Conservation (phyloP, 2,329 filamentous ascomycete species). For the Torrubiellomyces zombiae region DNA sequence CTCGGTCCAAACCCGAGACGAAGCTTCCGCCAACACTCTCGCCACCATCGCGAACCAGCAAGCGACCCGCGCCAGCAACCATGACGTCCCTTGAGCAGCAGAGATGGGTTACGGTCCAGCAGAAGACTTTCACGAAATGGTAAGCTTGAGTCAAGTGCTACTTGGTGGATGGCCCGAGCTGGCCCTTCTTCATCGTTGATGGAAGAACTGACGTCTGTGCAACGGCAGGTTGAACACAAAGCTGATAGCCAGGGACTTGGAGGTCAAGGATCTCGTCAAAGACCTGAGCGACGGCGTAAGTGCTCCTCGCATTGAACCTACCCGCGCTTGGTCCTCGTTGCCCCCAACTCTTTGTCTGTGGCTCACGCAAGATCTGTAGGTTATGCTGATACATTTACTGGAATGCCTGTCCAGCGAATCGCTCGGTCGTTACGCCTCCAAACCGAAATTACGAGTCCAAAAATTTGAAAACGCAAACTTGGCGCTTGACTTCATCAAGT, state of each 20-base stretch:
- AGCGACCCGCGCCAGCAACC: constrained; percentile 34
- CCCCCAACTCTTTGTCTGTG: too few relatives aligned
- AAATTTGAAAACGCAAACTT: constrained; percentile 97
- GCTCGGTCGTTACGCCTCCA: constrained; percentile 88
- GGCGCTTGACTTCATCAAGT: constrained; percentile 83
- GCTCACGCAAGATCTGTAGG: constrained; percentile 32
- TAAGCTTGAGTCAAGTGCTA: constrained; percentile 7
- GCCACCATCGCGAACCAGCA: constrained; percentile 27
- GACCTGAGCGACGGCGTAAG: constrained; percentile 89
- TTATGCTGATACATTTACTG: constrained; percentile 89
- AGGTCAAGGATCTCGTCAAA: constrained; percentile 71
- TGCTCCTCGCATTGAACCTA: too few relatives aligned
- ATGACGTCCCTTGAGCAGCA: constrained; percentile 51
- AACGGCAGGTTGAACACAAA: constrained; percentile 83
- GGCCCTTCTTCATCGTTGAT: background rate
- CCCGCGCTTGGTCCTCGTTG: too few relatives aligned
- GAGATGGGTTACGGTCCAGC: constrained; percentile 66
- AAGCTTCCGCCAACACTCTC: constrained; percentile 22
- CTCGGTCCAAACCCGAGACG: constrained; percentile 17
- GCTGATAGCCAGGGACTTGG: constrained; percentile 58
- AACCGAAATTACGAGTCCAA: constrained; percentile 90
- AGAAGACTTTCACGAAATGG: constrained; percentile 99
- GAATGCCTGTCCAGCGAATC: constrained; percentile 92
- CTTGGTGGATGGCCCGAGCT: background rate
- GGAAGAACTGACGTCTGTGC: constrained; percentile 3